Evolutionary conservation across 2,329 filamentous ascomycete species (phyloP).

Genomic region (Neofusicoccum ribis): DNA sequence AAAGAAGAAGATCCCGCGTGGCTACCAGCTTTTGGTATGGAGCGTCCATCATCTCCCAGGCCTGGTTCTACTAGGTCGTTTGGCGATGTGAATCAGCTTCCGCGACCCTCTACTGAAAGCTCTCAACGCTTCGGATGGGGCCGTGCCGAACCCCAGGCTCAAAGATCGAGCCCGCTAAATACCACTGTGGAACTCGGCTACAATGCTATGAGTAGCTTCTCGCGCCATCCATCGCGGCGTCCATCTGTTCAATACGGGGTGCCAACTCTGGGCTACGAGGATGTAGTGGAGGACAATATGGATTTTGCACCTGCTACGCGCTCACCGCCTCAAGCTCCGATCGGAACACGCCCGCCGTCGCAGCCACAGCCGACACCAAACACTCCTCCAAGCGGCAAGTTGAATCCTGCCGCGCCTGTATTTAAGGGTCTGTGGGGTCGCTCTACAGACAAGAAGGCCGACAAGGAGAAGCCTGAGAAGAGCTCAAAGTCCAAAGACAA

Average conservation of each 20-base stretch:
- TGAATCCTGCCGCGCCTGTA: slow-evolving; percentile 87
- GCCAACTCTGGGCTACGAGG: slow-evolving; percentile 60
- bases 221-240: slow-evolving; percentile 74
- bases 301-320: slow-evolving; percentile 51
- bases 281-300: slow-evolving; percentile 52
- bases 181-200: slow-evolving; percentile 43
- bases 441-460: slow-evolving; percentile 15
- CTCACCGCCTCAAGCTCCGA: slow-evolving; percentile 62
- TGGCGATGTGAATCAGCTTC: slow-evolving; percentile 33
- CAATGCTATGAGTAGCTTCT: slow-evolving; percentile 58
- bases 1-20: slow-evolving; percentile 48
- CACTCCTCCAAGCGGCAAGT: slow-evolving; percentile 51
- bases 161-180: slow-evolving; percentile 37
- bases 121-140: slow-evolving; percentile 41
- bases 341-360: slow-evolving; percentile 74
- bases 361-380: slow-evolving; percentile 50
- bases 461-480: slow-evolving; percentile 6
- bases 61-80: slow-evolving; percentile 67
- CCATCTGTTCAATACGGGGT: slow-evolving; percentile 79
- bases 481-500: neutral
- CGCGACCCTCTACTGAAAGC: slow-evolving; percentile 40
- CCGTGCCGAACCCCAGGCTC: slow-evolving; percentile 30
- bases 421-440: slow-evolving; percentile 50
- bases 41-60: slow-evolving; percentile 55
- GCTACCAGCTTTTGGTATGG: slow-evolving; percentile 44